A percentile compares a stretch with the other conserved stretches of the same genome.
Conservation (phyloP, 192 early-diverging fungal species). For the Coemansia sp. region DNA sequence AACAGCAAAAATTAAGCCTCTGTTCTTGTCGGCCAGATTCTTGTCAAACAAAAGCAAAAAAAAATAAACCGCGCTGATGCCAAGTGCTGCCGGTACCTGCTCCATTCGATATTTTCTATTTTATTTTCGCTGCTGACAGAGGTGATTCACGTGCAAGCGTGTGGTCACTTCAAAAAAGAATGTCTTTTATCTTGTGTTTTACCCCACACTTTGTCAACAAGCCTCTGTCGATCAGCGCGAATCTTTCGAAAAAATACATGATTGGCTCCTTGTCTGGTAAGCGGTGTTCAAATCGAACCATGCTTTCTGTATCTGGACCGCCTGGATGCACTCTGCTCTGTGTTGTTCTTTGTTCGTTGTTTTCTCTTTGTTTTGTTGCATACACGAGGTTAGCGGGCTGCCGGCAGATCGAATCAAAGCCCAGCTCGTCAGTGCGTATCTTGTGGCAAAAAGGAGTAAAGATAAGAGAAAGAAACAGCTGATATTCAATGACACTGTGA, state of each 20-base stretch:
- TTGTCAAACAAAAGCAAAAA: neutral
- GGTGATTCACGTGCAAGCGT: neutral
- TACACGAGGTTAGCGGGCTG: neutral
- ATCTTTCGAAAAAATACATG: neutral
- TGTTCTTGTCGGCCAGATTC: neutral
- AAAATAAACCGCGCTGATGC: neutral
- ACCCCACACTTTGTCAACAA: neutral
- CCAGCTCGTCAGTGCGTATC: neutral
- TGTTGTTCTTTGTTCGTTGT: too few species aligned
- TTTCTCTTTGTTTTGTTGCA: neutral
- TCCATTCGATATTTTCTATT: neutral
- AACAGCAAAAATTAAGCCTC: neutral
- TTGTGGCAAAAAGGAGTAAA: neutral
- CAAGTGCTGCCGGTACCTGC: neutral
- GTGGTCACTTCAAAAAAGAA: neutral
- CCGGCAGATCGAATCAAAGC: too few species aligned
- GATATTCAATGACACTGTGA: neutral
- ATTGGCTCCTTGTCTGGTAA: neutral
- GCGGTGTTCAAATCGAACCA: slow-evolving; percentile 6
- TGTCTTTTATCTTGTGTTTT: neutral
- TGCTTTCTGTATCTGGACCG: neutral
- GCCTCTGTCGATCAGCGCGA: neutral
- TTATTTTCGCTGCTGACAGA: neutral
- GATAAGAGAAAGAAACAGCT: neutral
- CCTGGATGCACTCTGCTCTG: too few species aligned